Base-by-base conservation (phyloP, 2,329 filamentous ascomycete species). In the Rutstroemia sp. region DNA sequence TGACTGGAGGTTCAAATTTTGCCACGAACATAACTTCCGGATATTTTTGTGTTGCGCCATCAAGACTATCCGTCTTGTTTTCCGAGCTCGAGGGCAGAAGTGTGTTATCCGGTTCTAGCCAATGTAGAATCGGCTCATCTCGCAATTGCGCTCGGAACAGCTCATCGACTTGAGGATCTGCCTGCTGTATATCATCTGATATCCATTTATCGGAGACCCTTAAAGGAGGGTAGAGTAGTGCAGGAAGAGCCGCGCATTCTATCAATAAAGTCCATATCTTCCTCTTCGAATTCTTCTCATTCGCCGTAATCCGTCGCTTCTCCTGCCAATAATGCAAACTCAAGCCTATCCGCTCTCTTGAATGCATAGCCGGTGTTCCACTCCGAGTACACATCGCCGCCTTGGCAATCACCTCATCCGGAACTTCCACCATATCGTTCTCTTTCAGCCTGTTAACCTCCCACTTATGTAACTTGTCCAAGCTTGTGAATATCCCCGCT, bases 271-370 rank as follows among this genome's bases (percentile, higher is more conserved):
- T 82, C 81, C 86, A 92, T 3, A 82, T 77, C 57, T 75, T 79
- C 58, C 58, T 58, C 21, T 63, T 54, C 7, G 63, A 51, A 10
- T 60, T 48, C 23, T 66, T 67, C 65, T 18, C 74, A 68, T 34
- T 30, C 73, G 18, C 71, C 16, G 50, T 44, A 7, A 82, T 69
- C 48, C 79, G 75, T 48, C 80, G 77, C 55, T 77, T 74, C 63
- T 86, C 79, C 69, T 82, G 85, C 89, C 89, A 94, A 69, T 92
- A 95, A 61, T 90, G 86, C 41, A 94, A 65, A 49, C 80, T 82
- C 56, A 92, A 72, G 1, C 90, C 90, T 25, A 92, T 74, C 50
- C 79, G 80, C 21, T 79, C 78, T 51, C 82, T 77, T 14, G 79
- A 78, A 70, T 94, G 87, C 79, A 92, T 87, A 30, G 78, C 73